Percentiles rank a stretch among this genome's conserved stretches.
phyloP scores from a whole-genome alignment of 2,329 filamentous ascomycete genomes.

The Basipetospora chlamydospora region DNA sequence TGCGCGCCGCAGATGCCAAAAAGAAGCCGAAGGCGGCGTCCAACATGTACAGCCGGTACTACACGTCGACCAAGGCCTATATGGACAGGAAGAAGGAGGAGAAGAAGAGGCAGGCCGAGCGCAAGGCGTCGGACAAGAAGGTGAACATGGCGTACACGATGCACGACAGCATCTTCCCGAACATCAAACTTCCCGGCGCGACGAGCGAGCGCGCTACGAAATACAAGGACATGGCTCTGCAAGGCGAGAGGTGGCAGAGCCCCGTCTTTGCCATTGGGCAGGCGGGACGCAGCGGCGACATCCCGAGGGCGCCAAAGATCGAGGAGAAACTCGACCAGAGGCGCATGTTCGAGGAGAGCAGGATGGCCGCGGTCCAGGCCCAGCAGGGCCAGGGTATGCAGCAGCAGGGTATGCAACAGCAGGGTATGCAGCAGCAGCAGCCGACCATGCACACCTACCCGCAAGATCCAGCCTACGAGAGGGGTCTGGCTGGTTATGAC shows the following conservation, averaged over 20 bases:
- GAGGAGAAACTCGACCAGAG: slow-evolving; percentile 24
- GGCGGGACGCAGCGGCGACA: slow-evolving; percentile 55
- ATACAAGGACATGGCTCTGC: slow-evolving; percentile 74
- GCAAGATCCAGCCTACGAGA: too few species aligned
- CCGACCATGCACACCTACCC: too few species aligned
- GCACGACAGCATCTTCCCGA: slow-evolving; percentile 78
- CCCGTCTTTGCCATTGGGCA: slow-evolving; percentile 81
- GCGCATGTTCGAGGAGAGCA: background rate
- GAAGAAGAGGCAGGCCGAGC: slow-evolving; percentile 22
- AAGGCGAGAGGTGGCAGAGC: slow-evolving; percentile 90
- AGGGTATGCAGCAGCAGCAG: too few species aligned
- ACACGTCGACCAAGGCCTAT: slow-evolving; percentile 58
- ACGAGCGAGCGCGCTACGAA: slow-evolving; percentile 66
- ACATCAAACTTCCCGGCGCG: slow-evolving; percentile 57
- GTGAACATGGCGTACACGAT: slow-evolving; percentile 75
- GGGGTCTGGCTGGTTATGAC: too few species aligned
- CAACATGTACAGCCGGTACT: slow-evolving; percentile 80
- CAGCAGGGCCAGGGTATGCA: background rate
- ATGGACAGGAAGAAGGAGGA: slow-evolving; percentile 65
- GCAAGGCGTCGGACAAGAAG: slow-evolving; percentile 38
- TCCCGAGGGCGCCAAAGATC: slow-evolving; percentile 46
- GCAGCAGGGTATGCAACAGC: background rate
- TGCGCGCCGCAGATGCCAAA: slow-evolving; percentile 42
- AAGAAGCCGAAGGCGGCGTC: slow-evolving; percentile 33
- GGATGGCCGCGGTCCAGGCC: too few species aligned